Percentiles rank a stretch among this genome's conserved stretches.
These are phyloP conservation scores for Pleurotus tuber-regium DNA, from an alignment of 768 basidiomycete genomes.

Conservation along the genomic window DNA sequence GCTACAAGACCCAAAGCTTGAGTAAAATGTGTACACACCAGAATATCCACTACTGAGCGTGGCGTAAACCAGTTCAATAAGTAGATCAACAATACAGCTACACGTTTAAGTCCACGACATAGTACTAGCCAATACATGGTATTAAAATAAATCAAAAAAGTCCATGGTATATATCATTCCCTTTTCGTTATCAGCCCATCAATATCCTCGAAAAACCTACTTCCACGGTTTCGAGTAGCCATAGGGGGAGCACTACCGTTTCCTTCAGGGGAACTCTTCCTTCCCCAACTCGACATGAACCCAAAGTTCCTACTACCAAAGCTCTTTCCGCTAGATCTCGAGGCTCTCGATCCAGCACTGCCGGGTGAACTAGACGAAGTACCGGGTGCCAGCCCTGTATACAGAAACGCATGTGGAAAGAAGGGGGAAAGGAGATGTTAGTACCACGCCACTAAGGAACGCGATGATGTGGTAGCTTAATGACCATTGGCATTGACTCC, in stretches of 20 bases:
- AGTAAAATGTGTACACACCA: no score
- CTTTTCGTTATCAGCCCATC: no score
- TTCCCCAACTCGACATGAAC: constrained; percentile 1
- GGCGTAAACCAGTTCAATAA: no score
- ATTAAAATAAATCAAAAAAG: no score
- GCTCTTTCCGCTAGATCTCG: neutral
- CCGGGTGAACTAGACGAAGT: neutral
- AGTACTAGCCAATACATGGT: no score
- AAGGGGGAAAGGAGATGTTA: neutral
- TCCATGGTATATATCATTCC: no score
- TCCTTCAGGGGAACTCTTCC: neutral
- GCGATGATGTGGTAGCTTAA: neutral
- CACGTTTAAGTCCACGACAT: no score
- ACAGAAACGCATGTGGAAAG: neutral
- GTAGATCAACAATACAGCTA: no score
- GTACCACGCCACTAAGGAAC: neutral
- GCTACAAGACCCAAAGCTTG: no score
- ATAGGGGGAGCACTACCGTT: neutral
- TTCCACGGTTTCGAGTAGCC: neutral
- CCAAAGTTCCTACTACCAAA: neutral
- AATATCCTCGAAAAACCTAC: constrained; percentile 5
- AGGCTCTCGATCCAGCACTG: neutral
- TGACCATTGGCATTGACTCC: neutral
- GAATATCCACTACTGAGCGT: no score
- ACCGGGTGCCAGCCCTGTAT: neutral